phyloP scores from a whole-genome alignment of 2,329 filamentous ascomycete species.

The Trichoderma asperellum region DNA sequence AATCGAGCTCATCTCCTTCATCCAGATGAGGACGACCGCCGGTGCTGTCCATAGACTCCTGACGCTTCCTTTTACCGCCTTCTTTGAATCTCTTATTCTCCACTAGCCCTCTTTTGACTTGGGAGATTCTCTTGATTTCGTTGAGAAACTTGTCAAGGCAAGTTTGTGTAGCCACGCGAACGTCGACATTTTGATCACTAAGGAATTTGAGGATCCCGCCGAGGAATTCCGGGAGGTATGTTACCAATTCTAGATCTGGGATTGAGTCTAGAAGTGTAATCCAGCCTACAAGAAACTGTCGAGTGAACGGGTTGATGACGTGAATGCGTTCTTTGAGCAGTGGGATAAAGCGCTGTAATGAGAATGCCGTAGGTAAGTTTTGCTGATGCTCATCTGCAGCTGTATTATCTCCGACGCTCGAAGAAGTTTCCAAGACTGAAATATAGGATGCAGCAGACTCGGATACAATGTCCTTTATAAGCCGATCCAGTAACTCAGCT shows the following conservation, averaged over 20 bases:
- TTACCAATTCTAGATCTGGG: constrained; percentile 91
- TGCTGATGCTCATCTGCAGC: constrained; percentile 51
- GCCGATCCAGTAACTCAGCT: constrained; percentile 88
- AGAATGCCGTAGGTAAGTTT: constrained; percentile 82
- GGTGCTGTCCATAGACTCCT: constrained; percentile 69
- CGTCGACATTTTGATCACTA: constrained; percentile 87
- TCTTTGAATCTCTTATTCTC: constrained; percentile 77
- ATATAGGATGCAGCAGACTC: constrained; percentile 95
- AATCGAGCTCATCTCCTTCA: constrained; percentile 63
- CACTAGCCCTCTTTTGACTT: constrained; percentile 87
- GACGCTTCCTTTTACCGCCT: constrained; percentile 70
- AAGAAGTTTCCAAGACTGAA: constrained; percentile 73
- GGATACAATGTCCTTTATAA: constrained; percentile 95
- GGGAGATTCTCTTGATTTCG: constrained; percentile 93
- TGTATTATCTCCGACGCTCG: constrained; percentile 50
- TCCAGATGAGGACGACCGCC: constrained; percentile 63
- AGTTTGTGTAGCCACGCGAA: constrained; percentile 89
- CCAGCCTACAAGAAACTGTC: constrained; percentile 95
- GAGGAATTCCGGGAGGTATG: constrained; percentile 88
- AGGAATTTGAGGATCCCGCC: constrained; percentile 89
- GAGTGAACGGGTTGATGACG: constrained; percentile 91
- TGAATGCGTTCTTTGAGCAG: constrained; percentile 91
- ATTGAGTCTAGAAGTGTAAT: constrained; percentile 94
- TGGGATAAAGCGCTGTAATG: constrained; percentile 86
- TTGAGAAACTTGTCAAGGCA: constrained; percentile 87